phyloP scores from a whole-genome alignment of 106 monocot genomes.

The Acanthochlamys bracteata region DNA sequence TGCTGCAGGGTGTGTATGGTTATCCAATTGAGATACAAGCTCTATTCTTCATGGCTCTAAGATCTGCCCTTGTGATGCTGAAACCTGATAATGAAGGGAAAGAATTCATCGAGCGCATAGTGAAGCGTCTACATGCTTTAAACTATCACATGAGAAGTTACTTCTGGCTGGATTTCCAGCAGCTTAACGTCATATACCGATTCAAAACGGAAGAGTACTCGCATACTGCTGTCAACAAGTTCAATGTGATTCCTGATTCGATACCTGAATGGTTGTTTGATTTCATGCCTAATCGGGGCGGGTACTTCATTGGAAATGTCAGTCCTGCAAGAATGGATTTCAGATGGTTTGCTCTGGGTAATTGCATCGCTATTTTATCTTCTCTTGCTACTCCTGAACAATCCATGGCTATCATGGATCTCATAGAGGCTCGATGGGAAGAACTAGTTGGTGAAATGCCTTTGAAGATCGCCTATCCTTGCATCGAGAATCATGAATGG shows the following conservation, averaged over 20 bases:
- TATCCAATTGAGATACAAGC: conserved; percentile 43
- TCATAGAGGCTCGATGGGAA: conserved; percentile 76
- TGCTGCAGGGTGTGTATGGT: conserved; percentile 35
- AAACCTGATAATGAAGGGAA: conserved; percentile 32
- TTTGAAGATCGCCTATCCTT: conserved; percentile 61
- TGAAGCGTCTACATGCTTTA: conserved; percentile 25
- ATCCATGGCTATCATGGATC: conserved; percentile 80
- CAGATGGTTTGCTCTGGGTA: conserved; percentile 58
- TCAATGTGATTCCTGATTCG: conserved; percentile 37
- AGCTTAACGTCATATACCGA: conserved; percentile 30
- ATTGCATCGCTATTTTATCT: conserved; percentile 34
- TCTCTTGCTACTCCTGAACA: conserved; percentile 76
- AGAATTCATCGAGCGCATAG: conserved; percentile 22
- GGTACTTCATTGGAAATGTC: conserved; percentile 37
- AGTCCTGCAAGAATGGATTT: conserved; percentile 67
- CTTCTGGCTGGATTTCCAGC: conserved; percentile 30
- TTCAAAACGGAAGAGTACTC: conserved; percentile 40
- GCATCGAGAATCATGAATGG: conserved; percentile 74
- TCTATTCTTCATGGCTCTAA: conserved; percentile 37
- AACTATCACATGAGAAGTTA: conserved; percentile 28
- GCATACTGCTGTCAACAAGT: conserved; percentile 35
- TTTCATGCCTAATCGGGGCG: conserved; percentile 29
- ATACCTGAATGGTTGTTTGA: conserved; percentile 31
- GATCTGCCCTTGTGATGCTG: conserved; percentile 23
- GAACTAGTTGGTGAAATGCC: conserved; percentile 79